Percentiles rank a stretch among this genome's conserved stretches.
Evolutionary conservation across 1,284 basidiomycete genomes (phyloP).

Genomic region (Sporisorium graminicola): DNA sequence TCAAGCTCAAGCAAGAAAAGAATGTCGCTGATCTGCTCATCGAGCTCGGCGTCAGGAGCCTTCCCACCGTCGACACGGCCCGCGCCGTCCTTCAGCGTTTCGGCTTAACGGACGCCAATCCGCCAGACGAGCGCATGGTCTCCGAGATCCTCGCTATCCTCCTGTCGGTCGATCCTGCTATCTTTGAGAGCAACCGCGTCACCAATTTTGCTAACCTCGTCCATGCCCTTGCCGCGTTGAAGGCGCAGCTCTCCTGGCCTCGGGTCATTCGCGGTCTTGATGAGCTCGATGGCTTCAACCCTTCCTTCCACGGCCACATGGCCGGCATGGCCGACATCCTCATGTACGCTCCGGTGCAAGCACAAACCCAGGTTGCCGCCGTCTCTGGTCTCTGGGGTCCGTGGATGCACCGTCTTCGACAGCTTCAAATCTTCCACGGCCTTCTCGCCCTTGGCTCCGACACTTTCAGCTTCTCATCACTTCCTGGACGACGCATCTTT

Average conservation of each 20-base stretch:
- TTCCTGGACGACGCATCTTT: constrained; percentile 60
- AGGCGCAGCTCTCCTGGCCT: constrained; percentile 61
- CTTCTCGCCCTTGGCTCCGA: constrained; percentile 83
- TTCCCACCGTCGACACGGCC: constrained; percentile 50
- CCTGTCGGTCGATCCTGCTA: constrained; percentile 48
- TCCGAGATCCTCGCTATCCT: constrained; percentile 61
- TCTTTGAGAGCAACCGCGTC: constrained; percentile 44
- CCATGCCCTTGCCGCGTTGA: constrained; percentile 33
- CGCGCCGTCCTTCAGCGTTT: constrained; percentile 57
- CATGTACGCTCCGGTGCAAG: constrained; percentile 23
- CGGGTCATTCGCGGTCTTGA: constrained; percentile 70
- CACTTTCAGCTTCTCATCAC: constrained; percentile 80
- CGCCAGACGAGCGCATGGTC: constrained; percentile 53
- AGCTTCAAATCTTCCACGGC: constrained; percentile 87
- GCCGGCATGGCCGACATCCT: constrained; percentile 65
- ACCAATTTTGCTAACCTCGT: constrained; percentile 53
- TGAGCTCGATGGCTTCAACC: constrained; percentile 70
- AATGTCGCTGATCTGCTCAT: constrained; percentile 55
- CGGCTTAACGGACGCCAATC: constrained; percentile 47
- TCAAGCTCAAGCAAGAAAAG: constrained; percentile 51
- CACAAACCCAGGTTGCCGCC: constrained; percentile 63
- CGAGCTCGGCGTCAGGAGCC: constrained; percentile 56
- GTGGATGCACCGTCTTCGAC: constrained; percentile 88
- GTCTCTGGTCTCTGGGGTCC: constrained; percentile 71
- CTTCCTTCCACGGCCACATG: constrained; percentile 69